Percentiles rank a stretch among this genome's conserved stretches.
Conservation (phyloP, 192 early-diverging fungal genomes). For the Coemansia sp. region DNA sequence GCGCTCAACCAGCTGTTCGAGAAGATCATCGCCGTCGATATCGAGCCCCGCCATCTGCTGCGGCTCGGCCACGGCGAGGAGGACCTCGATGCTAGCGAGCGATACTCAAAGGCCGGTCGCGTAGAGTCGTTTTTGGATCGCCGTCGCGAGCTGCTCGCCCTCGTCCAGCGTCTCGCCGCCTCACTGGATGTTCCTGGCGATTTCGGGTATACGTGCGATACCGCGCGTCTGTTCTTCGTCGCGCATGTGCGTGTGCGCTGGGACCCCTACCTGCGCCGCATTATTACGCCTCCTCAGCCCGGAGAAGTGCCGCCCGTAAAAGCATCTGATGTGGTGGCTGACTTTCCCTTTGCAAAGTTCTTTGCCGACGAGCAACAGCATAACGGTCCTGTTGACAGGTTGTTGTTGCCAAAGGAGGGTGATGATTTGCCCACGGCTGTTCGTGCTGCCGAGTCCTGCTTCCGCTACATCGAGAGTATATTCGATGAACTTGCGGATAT, state of each 20-base stretch:
- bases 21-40: constrained; percentile 89
- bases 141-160: constrained; percentile 69
- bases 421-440: constrained; percentile 57
- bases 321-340: constrained; percentile 19
- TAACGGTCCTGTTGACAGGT: no score
- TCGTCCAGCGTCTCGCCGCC: constrained; percentile 79
- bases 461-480: constrained; percentile 73
- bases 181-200: constrained; percentile 81
- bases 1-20: constrained; percentile 99
- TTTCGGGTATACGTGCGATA: constrained; percentile 92
- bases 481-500: constrained; percentile 92
- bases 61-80: constrained; percentile 96
- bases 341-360: constrained; percentile 85
- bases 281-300: constrained; percentile 21
- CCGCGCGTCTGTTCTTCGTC: constrained; percentile 86
- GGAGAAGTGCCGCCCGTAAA: background rate
- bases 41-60: constrained; percentile 92
- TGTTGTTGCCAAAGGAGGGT: no score
- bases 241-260: constrained; percentile 79
- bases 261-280: constrained; percentile 66
- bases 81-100: constrained; percentile 78
- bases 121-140: constrained; percentile 91
- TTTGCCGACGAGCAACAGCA: constrained; percentile 76
- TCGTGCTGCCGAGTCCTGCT: constrained; percentile 71
- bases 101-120: constrained; percentile 93